Conservation (phyloP, 306 rosid species). For the Cucurbita argyrosperma region DNA sequence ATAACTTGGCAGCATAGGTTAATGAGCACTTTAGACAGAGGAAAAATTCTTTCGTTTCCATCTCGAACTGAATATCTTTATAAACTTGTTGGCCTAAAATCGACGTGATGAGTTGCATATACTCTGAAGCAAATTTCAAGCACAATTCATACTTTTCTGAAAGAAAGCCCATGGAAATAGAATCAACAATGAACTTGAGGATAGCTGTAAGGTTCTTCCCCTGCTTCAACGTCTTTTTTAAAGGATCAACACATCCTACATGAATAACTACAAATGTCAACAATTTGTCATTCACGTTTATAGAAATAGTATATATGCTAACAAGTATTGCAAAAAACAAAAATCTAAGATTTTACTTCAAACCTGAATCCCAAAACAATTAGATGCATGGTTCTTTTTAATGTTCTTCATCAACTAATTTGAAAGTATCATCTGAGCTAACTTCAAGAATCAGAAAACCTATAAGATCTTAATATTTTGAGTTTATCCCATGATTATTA, state of each 20-base stretch:
- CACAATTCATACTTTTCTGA: slow-evolving; percentile 31
- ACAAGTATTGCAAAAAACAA: not conserved
- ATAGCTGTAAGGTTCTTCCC: slow-evolving; percentile 65
- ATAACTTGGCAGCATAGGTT: slow-evolving; percentile 67
- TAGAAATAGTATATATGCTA: not conserved
- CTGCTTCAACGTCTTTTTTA: slow-evolving; percentile 28
- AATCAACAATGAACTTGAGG: slow-evolving; percentile 62
- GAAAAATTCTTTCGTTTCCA: slow-evolving; percentile 29
- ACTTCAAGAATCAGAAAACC: not conserved
- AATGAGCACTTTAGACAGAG: slow-evolving; percentile 54
- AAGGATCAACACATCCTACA: slow-evolving; percentile 24
- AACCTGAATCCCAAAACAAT: not conserved
- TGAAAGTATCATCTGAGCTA: not conserved
- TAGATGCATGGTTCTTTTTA: not conserved
- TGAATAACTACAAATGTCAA: slow-evolving; percentile 7
- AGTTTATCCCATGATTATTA: not conserved
- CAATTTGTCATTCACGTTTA: not conserved
- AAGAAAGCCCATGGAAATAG: slow-evolving; percentile 33
- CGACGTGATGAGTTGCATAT: slow-evolving; percentile 19
- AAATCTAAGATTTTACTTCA: not conserved
- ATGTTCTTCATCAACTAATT: not conserved
- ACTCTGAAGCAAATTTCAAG: slow-evolving; percentile 47
- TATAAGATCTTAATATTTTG: not conserved
- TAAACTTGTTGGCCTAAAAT: slow-evolving; percentile 20
- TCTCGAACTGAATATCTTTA: slow-evolving; percentile 26